A percentile compares a stretch with the other conserved stretches of the same genome.
These are phyloP conservation scores for Pythium dissotocum DNA, from an alignment of 352 stramenopile species.

Conservation along the genomic window DNA sequence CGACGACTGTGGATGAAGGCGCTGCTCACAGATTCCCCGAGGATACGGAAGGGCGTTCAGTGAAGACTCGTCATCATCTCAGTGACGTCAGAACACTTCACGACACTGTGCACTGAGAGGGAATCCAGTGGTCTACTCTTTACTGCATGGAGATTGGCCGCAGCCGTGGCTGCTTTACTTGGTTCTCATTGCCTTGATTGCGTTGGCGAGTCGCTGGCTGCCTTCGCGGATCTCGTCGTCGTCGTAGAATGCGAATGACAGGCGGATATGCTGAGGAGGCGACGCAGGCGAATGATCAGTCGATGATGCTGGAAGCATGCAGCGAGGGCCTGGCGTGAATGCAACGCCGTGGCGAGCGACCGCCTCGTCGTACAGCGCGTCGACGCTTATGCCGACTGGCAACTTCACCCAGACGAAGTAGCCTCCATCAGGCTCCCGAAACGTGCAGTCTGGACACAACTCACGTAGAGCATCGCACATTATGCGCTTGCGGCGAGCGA, in stretches of 20 bases:
- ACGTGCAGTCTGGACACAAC: conserved; percentile 45
- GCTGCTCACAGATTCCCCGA: background rate
- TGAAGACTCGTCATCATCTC: background rate
- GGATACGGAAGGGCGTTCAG: background rate
- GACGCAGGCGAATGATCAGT: background rate
- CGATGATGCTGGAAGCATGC: conserved; percentile 37
- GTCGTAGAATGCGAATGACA: conserved; percentile 86
- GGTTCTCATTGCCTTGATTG: conserved; percentile 27
- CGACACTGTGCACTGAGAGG: background rate
- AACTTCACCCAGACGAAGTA: conserved; percentile 88
- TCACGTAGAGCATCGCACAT: conserved; percentile 51
- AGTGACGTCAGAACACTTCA: background rate
- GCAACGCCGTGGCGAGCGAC: conserved; percentile 54
- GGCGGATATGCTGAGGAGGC: conserved; percentile 31
- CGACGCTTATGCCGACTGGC: conserved; percentile 43
- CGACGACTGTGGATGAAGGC: background rate
- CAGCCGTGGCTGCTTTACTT: background rate
- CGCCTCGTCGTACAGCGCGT: conserved; percentile 53
- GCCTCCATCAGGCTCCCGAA: conserved; percentile 65
- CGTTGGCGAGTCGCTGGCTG: conserved; percentile 45
- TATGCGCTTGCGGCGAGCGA: conserved; percentile 41
- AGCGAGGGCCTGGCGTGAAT: conserved; percentile 76
- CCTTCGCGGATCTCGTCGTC: conserved; percentile 71
- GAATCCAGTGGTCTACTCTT: background rate
- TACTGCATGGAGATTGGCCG: background rate